phyloP scores from a whole-genome alignment of 768 basidiomycete species.

The Pisolithus tinctorius region DNA sequence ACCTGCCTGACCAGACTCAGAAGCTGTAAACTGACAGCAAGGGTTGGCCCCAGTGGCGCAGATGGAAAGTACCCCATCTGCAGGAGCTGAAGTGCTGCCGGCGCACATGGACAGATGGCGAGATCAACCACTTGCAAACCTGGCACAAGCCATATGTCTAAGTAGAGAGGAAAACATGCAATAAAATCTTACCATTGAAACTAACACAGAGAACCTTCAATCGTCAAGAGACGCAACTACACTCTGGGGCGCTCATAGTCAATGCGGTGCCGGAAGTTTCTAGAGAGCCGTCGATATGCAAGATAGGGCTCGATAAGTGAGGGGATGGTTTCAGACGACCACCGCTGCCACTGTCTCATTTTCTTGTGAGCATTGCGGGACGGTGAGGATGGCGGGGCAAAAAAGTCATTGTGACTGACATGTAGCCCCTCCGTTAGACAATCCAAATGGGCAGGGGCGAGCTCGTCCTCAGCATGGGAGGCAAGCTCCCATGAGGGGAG shows the following conservation, averaged over 20 bases:
- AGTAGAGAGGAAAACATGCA: not conserved
- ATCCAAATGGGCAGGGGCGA: too few relatives aligned
- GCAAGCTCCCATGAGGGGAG: too few relatives aligned
- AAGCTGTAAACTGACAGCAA: conserved; percentile 28
- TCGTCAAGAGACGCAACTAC: not conserved
- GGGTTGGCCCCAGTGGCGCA: conserved; percentile 21
- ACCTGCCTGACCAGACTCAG: conserved; percentile 22
- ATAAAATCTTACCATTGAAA: not conserved
- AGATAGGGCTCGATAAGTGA: too few relatives aligned
- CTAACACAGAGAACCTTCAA: conserved; percentile 1
- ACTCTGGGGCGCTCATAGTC: not conserved
- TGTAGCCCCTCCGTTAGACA: too few relatives aligned
- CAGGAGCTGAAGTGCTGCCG: conserved; percentile 19
- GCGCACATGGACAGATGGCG: not conserved
- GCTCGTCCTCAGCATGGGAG: too few relatives aligned
- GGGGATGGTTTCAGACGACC: too few relatives aligned
- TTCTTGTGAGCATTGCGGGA: too few relatives aligned
- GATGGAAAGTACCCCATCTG: conserved; percentile 21
- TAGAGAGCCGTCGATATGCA: too few relatives aligned
- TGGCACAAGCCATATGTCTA: not conserved
- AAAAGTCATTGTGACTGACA: too few relatives aligned
- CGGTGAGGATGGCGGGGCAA: too few relatives aligned
- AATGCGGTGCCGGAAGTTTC: not conserved
- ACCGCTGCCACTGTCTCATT: too few relatives aligned
- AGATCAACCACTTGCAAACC: not conserved